These are phyloP conservation scores for Triangularia verruculosa DNA, from an alignment of 2,329 filamentous ascomycete species.

Conservation along the genomic window DNA sequence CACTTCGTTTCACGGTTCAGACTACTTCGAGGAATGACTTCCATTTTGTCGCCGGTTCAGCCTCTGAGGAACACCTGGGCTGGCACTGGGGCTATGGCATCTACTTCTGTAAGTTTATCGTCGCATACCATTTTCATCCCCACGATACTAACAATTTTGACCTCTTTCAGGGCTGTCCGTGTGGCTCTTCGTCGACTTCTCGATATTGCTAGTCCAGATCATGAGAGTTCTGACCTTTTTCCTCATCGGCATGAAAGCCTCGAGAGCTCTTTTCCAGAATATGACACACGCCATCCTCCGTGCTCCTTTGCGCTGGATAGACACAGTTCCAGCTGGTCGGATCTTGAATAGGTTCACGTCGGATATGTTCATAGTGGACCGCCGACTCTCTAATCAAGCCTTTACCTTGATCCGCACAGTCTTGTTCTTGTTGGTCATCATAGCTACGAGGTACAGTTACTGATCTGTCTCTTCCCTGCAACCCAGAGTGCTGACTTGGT, in stretches of 20 bases:
- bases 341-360: slow-evolving; percentile 43
- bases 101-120: slow-evolving; percentile 20
- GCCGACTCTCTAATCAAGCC: slow-evolving; percentile 32
- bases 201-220: slow-evolving; percentile 26
- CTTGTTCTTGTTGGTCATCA: slow-evolving; percentile 36
- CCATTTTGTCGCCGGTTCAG: background rate
- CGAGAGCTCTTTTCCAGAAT: slow-evolving; percentile 32
- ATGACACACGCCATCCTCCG: slow-evolving; percentile 38
- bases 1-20: slow-evolving; percentile 7
- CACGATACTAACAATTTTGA: background rate
- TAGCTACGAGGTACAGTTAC: slow-evolving; percentile 33
- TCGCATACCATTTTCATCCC: background rate
- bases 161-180: slow-evolving; percentile 28
- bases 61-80: background rate
- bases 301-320: slow-evolving; percentile 40
- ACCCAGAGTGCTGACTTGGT: background rate
- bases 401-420: slow-evolving; percentile 31
- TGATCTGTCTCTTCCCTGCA: background rate
- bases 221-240: slow-evolving; percentile 30
- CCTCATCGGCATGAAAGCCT: slow-evolving; percentile 32
- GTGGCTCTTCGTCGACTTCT: slow-evolving; percentile 32
- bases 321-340: slow-evolving; percentile 41
- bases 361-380: slow-evolving; percentile 40
- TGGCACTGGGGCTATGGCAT: slow-evolving; percentile 18
- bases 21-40: background rate